A percentile compares a stretch with the other conserved stretches of the same genome.
These are phyloP conservation scores for Catenaria anguillulae DNA, from an alignment of 371 early-diverging fungal genomes.

Conservation along the genomic window DNA sequence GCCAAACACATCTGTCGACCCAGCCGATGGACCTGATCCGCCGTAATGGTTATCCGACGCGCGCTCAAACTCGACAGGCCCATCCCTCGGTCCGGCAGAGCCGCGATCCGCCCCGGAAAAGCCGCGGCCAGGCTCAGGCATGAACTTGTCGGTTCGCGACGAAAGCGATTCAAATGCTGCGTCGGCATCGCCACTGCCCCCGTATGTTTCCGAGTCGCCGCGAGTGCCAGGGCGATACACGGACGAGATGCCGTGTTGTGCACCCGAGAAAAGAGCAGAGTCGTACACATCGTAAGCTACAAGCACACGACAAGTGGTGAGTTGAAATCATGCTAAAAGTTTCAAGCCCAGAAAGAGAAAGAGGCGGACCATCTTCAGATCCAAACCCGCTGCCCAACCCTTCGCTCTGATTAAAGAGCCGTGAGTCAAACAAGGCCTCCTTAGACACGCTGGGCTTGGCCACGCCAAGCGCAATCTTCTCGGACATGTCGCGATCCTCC, in stretches of 20 bases:
- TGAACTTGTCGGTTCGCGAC: constrained; percentile 52
- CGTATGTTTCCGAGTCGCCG: constrained; percentile 49
- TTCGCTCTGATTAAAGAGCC: constrained; percentile 79
- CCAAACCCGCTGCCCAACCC: constrained; percentile 75
- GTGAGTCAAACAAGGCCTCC: constrained; percentile 83
- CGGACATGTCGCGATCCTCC: constrained; percentile 85
- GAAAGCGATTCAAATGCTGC: constrained; percentile 52
- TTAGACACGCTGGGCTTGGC: constrained; percentile 75
- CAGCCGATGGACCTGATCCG: too few species aligned
- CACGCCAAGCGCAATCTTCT: constrained; percentile 90
- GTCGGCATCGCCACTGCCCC: constrained; percentile 22
- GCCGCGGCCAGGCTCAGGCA: constrained; percentile 31
- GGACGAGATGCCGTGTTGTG: constrained; percentile 30
- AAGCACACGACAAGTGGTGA: not conserved
- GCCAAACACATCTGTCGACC: constrained; percentile 45
- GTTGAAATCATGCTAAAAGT: not conserved
- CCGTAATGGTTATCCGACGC: constrained; percentile 8
- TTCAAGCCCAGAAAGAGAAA: not conserved
- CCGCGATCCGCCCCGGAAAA: constrained; percentile 51
- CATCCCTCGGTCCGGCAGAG: constrained; percentile 29
- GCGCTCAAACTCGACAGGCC: constrained; percentile 86
- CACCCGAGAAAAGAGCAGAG: constrained; percentile 71
- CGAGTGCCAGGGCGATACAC: constrained; percentile 68
- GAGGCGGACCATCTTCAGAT: constrained; percentile 46
- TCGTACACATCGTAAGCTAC: constrained; percentile 66